These are phyloP conservation scores for Cylindricascospora bacillispora DNA, from an alignment of 1,139 yeast species.

Conservation along the genomic window DNA sequence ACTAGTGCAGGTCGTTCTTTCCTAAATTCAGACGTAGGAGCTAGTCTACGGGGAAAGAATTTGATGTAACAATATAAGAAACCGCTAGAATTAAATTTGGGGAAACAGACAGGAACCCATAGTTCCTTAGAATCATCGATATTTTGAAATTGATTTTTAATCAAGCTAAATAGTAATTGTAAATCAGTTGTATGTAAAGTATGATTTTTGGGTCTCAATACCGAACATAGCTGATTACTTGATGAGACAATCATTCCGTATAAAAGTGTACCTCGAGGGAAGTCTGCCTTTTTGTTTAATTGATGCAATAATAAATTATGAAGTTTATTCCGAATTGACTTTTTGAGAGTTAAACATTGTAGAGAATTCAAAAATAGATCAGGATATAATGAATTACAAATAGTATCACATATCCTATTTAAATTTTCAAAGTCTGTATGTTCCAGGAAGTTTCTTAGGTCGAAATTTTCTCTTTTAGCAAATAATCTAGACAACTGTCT, in stretches of 20 bases:
- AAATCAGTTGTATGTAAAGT: constrained; percentile 60
- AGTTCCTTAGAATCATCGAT: constrained; percentile 45
- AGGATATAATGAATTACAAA: constrained; percentile 36
- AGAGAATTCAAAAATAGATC: constrained; percentile 49
- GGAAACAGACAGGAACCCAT: constrained; percentile 91
- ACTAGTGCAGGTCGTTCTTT: constrained; percentile 44
- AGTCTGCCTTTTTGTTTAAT: constrained; percentile 12
- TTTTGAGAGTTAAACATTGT: constrained; percentile 41
- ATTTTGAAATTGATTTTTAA: constrained; percentile 34
- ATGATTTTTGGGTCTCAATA: constrained; percentile 50
- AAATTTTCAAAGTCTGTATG: constrained; percentile 21
- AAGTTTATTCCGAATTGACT: constrained; percentile 34
- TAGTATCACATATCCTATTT: constrained; percentile 19
- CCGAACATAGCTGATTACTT: constrained; percentile 42
- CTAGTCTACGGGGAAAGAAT: constrained; percentile 33
- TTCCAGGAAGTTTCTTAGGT: constrained; percentile 63
- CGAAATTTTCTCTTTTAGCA: constrained; percentile 64
- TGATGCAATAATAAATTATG: constrained; percentile 16
- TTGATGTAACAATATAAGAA: constrained; percentile 72
- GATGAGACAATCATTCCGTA: constrained; percentile 52
- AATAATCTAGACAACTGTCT: constrained; percentile 62
- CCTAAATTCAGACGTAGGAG: constrained; percentile 1
- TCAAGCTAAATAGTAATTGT: constrained; percentile 48
- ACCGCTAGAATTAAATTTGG: constrained; percentile 80
- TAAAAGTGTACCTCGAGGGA: constrained; percentile 30